phyloP scores from a whole-genome alignment of 2,329 filamentous ascomycete species.

The Ramularia endophylla region DNA sequence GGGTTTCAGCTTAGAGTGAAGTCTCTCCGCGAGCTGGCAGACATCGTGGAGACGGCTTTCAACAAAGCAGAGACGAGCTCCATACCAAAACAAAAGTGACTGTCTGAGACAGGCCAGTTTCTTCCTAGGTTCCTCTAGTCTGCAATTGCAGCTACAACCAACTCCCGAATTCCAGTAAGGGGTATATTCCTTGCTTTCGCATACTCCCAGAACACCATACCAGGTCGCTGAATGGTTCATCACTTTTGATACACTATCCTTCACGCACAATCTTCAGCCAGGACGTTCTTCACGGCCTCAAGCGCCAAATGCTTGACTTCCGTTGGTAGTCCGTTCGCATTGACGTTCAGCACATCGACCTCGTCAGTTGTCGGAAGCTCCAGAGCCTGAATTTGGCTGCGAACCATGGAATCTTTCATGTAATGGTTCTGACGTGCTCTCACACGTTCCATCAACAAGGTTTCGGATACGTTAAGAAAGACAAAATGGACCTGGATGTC shows the following conservation, averaged over 20 bases:
- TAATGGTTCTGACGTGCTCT: conserved; percentile 73
- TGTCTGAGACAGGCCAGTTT: not conserved
- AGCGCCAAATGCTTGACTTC: conserved; percentile 38
- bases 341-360: conserved; percentile 40
- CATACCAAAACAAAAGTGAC: not conserved
- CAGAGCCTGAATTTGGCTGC: conserved; percentile 82
- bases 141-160: too few species aligned
- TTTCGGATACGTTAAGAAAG: conserved; percentile 75
- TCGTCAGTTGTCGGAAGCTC: conserved; percentile 66
- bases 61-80: conserved; percentile 6
- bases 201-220: too few species aligned
- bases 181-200: too few species aligned
- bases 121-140: not conserved
- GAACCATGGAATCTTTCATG: conserved; percentile 94
- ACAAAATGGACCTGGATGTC: conserved; percentile 70
- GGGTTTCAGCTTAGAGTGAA: conserved; percentile 57
- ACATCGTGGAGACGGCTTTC: conserved; percentile 44
- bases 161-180: too few species aligned
- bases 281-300: conserved; percentile 34
- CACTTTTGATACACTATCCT: too few species aligned
- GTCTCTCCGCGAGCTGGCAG: conserved; percentile 56
- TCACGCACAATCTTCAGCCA: conserved; percentile 17
- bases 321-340: conserved; percentile 37
- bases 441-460: conserved; percentile 70
- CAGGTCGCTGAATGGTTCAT: too few species aligned